Base-by-base conservation (phyloP, 192 early-diverging fungal genomes). In the Linnemannia schmuckeri region DNA sequence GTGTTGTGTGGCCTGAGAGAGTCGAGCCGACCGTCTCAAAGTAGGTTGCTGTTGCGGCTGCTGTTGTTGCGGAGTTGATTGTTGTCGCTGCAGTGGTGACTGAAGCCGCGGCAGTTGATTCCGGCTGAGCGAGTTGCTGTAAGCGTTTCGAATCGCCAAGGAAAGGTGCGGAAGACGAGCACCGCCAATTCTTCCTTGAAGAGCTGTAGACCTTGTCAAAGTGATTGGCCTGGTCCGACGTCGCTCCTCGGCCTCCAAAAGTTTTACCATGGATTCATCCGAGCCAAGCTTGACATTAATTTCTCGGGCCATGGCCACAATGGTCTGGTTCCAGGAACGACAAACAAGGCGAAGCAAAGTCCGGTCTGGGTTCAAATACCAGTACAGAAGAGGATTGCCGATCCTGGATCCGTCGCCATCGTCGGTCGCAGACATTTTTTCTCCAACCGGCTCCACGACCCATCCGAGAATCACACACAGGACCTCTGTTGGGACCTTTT, bases 231-330 rank as follows among this genome's bases (percentile, higher is more conserved):
- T 66, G 13, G 13, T 15, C 27, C 30, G 61, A 33, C 30, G 61
- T 33, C 30, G 61, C 46, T 57, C 46, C 35, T 75, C 74, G 37
- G 6, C 7, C 24, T 44, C 55, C 42, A 76, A 57, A 10, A 77
- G 54, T 8, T 41, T 46, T 7, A 46, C 40, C 69, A 82, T 75
- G 7, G 75, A 82, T 20, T 82, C 81, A 37, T 82, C 81, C 1
- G 70, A n/a, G 12, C 72, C 61, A 13, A 82, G 69, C 18, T 77
- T 49, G 24, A 82, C 54, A 77, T 77, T 35, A 9, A 82, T 38
- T 30, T 82, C 81, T 42, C 75, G 38, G n/a, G 81, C 81, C 81
- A 82, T 82, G 1, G 70, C 69, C 20, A 82, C 70, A 22, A 82
- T 77, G 2, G 75, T 72, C 18, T 77, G 61, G 41, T 82, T 82